Base-by-base conservation (phyloP, 2,329 filamentous ascomycete species). In the Penicillium sp. region DNA sequence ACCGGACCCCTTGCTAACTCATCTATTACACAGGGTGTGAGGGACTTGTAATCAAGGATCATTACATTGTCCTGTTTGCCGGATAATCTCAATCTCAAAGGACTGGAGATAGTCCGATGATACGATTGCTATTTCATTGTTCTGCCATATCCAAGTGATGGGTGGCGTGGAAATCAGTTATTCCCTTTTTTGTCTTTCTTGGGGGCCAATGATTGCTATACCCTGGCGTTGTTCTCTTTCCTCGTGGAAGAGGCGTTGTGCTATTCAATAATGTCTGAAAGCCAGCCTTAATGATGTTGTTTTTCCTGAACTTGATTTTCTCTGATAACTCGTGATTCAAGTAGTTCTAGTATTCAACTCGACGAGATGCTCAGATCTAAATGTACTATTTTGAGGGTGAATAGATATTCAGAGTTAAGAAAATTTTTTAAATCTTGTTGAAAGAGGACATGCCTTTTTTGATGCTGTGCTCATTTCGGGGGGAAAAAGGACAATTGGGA, bases 401-500 rank as follows among this genome's bases (percentile, higher is more conserved):
- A 23, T 54, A 39, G 37, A n/a, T 51, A 34, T 42, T 38, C 29
- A 44, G 15, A 13, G 23, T 25, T 21, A 21, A 21, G 18, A 52
- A 42, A 32, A 39, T 46, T 34, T 15, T 31, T 57, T 55, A 58
- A 44, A 57, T 51, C 54, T 57, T 57, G 44, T 62, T 60, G 57
- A 63, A 62, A 62, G 56, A 63, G 57, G 34, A 59, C 61, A 54
- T 61, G 51, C 50, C 60, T 62, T 60, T 31, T 59, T 51, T 32
- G 57, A 57, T 63, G 60, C 52, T 59, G 52, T 61, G 61, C 62
- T 68, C 58, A 40, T 65, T 64, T 63, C 51, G 39, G 32, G 38
- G 44, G 46, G 60, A 56, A 65, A 61, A 59, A 57, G 54, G 50
- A 51, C 47, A 54, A 66, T 66, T 69, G 63, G 62, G 61, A 65